Conservation (phyloP, 1,139 yeast species). For the Debaryomyces udenii region DNA sequence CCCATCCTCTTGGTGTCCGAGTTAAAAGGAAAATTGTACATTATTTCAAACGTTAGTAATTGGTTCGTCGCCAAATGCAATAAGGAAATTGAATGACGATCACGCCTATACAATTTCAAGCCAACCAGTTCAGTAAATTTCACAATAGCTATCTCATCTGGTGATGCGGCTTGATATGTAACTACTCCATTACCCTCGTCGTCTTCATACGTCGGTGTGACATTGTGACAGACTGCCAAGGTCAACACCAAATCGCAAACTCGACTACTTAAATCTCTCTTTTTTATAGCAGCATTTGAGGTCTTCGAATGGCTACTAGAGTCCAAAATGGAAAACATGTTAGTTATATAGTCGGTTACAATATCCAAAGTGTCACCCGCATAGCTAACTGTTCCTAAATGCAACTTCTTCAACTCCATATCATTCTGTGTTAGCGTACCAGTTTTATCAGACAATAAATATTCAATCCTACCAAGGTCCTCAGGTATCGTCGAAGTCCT, state of each 20-base stretch:
- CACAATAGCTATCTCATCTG: conserved; percentile 97
- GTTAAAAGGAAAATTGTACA: conserved; percentile 89
- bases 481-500: conserved; percentile 98
- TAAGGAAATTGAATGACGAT: conserved; percentile 72
- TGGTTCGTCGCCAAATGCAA: conserved; percentile 64
- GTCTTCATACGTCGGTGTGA: conserved; percentile 53
- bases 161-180: conserved; percentile 96
- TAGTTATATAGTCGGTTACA: conserved; percentile 67
- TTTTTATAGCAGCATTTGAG: conserved; percentile 28
- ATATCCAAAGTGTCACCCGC: conserved; percentile 92
- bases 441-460: conserved; percentile 89
- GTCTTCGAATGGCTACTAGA: conserved; percentile 14
- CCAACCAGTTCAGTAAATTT: conserved; percentile 90
- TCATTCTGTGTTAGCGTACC: conserved; percentile 98
- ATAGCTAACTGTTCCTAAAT: conserved; percentile 88
- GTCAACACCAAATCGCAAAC: conserved; percentile 83
- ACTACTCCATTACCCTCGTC: conserved; percentile 28
- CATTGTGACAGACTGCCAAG: conserved; percentile 92
- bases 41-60: conserved; percentile 61
- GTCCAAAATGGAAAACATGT: conserved; percentile 25
- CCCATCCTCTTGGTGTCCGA: conserved; percentile 98
- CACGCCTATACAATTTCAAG: conserved; percentile 74
- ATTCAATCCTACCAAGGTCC: conserved; percentile 94
- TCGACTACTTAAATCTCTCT: conserved; percentile 64
- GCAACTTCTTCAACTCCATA: conserved; percentile 94